phyloP scores from a whole-genome alignment of 192 early-diverging fungal genomes.

The Rhizophagus clarus region DNA sequence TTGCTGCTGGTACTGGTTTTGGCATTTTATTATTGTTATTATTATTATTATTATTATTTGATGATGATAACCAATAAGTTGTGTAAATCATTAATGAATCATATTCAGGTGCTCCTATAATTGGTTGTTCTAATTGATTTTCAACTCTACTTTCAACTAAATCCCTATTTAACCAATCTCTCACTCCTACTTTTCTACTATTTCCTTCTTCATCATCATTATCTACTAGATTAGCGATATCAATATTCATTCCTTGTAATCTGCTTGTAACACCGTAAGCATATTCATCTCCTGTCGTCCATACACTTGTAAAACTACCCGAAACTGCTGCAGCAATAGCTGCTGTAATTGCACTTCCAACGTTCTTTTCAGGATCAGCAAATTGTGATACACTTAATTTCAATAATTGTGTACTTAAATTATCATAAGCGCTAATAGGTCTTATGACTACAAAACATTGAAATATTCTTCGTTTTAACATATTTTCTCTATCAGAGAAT shows the following conservation, averaged over 20 bases:
- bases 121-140: slow-evolving; percentile 52
- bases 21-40: slow-evolving; percentile 37
- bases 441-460: slow-evolving; percentile 69
- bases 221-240: slow-evolving; percentile 43
- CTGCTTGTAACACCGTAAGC: slow-evolving; percentile 61
- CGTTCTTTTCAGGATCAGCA: slow-evolving; percentile 56
- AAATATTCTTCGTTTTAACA: slow-evolving; percentile 66
- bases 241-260: slow-evolving; percentile 49
- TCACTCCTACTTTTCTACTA: slow-evolving; percentile 40
- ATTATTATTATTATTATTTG: slow-evolving; percentile 13
- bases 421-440: slow-evolving; percentile 56
- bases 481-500: slow-evolving; percentile 61
- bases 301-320: slow-evolving; percentile 53
- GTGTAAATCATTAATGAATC: slow-evolving; percentile 62
- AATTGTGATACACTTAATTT: slow-evolving; percentile 51
- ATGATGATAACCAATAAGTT: slow-evolving; percentile 37
- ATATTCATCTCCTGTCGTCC: slow-evolving; percentile 58
- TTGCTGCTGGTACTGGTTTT: slow-evolving; percentile 51
- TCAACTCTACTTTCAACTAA: slow-evolving; percentile 27
- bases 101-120: slow-evolving; percentile 62
- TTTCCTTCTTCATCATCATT: slow-evolving; percentile 47
- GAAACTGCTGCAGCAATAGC: slow-evolving; percentile 50
- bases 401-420: slow-evolving; percentile 47
- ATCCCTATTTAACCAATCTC: slow-evolving; percentile 49
- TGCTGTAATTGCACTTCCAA: slow-evolving; percentile 48